Base-by-base conservation (phyloP, 768 basidiomycete species). In the Tephrocybe rancida region DNA sequence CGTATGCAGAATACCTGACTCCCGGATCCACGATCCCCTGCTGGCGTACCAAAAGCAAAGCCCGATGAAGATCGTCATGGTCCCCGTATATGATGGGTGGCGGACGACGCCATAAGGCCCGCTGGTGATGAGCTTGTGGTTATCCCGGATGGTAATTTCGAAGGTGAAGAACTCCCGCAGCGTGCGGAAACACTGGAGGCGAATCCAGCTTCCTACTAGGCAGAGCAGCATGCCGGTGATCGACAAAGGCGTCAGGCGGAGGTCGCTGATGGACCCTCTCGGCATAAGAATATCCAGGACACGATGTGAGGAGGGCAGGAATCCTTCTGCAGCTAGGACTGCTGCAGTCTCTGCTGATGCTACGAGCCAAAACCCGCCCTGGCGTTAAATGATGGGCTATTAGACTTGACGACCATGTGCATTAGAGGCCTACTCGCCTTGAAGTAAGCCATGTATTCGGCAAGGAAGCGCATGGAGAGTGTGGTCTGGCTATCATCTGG, bases 111-210 rank as follows among this genome's bases (percentile, higher is more conserved):
- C n/a, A n/a, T n/a, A n/a, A n/a, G n/a, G n/a, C n/a, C n/a, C n/a
- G n/a, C n/a, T n/a, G n/a, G n/a, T n/a, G n/a, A n/a, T n/a, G n/a
- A n/a, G n/a, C n/a, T n/a, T n/a, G n/a, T n/a, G n/a, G n/a, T n/a
- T n/a, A n/a, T n/a, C n/a, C n/a, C n/a, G n/a, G n/a, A n/a, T n/a
- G n/a, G n/a, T n/a, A n/a, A n/a, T n/a, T n/a, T n/a, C n/a, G n/a
- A 77, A 78, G 11, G 74, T 78, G 60, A 73, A 77, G 22, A 70
- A 58, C 5, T 56, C 32, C 13, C 71, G 68, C n/a, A 78, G 64
- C 18, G 62, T 58, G 21, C 63, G 69, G 61, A 70, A 77, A 52
- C 71, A 77, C 52, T 58, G 58, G 8, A 71, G 44, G 14, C 80
- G 76, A 2, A 80, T 54, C 6, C 63, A 37, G 9, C 64, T 46